A percentile compares a stretch with the other conserved stretches of the same genome.
Evolutionary conservation across 139 green algal genomes (phyloP).

Genomic region (Yamagishiella unicocca): DNA sequence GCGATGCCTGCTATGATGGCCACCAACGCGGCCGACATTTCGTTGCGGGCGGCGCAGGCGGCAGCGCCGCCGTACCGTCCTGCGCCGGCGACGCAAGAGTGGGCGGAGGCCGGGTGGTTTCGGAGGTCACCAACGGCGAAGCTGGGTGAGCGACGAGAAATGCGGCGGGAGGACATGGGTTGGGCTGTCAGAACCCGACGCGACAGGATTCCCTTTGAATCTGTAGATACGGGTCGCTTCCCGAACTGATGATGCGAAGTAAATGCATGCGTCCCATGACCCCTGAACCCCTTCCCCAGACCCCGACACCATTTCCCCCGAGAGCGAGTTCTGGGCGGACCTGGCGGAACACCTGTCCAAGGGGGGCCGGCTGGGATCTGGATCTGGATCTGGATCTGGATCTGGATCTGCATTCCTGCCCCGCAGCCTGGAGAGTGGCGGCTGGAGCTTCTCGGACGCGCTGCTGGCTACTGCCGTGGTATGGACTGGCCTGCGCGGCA

Average conservation of each 20-base stretch:
- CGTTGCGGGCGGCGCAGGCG: background rate
- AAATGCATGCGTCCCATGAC: background rate
- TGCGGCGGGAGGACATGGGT: no score
- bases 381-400: background rate
- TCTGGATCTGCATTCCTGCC: background rate
- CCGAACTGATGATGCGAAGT: no score
- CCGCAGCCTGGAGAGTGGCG: background rate
- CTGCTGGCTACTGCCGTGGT: constrained; percentile 7
- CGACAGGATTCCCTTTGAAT: no score
- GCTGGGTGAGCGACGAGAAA: background rate
- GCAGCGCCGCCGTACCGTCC: background rate
- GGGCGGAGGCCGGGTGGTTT: constrained; percentile 28
- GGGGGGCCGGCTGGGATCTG: background rate
- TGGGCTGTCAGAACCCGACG: no score
- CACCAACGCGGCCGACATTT: no score
- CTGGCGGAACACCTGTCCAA: constrained; percentile 24
- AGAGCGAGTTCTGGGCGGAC: constrained; percentile 22
- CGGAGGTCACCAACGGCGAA: background rate
- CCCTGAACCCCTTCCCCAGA: background rate
- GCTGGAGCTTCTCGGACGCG: constrained; percentile 14
- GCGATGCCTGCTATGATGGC: no score
- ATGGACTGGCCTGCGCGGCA: no score
- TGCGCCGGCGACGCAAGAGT: background rate
- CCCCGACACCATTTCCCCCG: background rate
- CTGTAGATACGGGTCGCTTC: no score